Base-by-base conservation (phyloP, 345 rosid genomes). In the Jatropha curcas region DNA sequence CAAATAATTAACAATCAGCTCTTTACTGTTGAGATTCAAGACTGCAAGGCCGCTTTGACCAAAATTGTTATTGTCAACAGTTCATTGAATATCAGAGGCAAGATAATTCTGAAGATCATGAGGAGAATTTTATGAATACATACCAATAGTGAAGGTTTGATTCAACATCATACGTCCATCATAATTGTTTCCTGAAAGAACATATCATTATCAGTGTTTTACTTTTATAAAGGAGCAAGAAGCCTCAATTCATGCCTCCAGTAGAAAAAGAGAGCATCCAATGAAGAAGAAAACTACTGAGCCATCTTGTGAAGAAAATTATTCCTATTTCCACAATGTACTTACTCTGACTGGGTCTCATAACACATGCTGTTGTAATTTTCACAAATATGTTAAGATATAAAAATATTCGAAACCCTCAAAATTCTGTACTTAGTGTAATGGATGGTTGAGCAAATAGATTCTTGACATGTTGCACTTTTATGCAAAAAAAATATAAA, bases 131-230 rank as follows among this genome's bases (percentile, higher is more conserved):
- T 31, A 25, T 59, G 37, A 19, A 45, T 20, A 39, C 60, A 30
- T 88, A 90, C 93, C 96, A 1, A 88, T 88, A 9, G 98, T 92
- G 86, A 94, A 94, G 72, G 98, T 94, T 81, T 94, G 98, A 80
- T 94, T 94, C 82, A 92, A 79, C 34, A 82, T 74, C 97, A 94
- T 94, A 59, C 73, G 84, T 24, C 95, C 98, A 68, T 66, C 75
- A 46, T 85, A 93, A 67, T 82, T 86, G 85, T 92, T 94, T 74
- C 98, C 97, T 92, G 83, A 60, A 74, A 74, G 60, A 17, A 31
- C 8, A 71, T 17, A 31, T 4, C 64, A 41, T 11, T 50, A 39
- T 45, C 31, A 7, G 46, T 41, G 33, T 31, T 46, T 46, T 58
- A 33, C 33, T 57, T 73, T 25, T 20, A 14, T 14, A 25, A 11